Conservation (phyloP, 1,284 basidiomycete genomes). For the Sporisorium graminicola region DNA sequence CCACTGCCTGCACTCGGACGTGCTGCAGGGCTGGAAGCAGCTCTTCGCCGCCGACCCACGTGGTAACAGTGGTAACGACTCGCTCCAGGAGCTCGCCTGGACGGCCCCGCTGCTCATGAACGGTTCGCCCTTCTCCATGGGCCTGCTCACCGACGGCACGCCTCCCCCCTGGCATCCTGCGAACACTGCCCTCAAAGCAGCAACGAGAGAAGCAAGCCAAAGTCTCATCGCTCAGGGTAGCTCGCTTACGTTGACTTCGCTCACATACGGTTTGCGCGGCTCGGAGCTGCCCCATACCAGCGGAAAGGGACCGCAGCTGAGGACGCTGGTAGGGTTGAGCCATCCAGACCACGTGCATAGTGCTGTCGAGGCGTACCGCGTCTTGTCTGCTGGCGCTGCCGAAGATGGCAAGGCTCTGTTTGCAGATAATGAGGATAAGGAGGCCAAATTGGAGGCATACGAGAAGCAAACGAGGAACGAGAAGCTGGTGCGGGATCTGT, state of each 20-base stretch:
- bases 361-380: conserved; percentile 58
- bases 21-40: conserved; percentile 53
- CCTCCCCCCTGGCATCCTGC: conserved; percentile 90
- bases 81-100: conserved; percentile 42
- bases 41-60: conserved; percentile 51
- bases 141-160: conserved; percentile 78
- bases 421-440: background rate
- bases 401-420: conserved; percentile 18
- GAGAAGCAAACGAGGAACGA: conserved; percentile 31
- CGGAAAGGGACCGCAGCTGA: conserved; percentile 33
- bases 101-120: conserved; percentile 76
- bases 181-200: conserved; percentile 73
- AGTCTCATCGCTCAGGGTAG: conserved; percentile 32
- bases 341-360: conserved; percentile 66
- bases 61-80: background rate
- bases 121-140: conserved; percentile 93
- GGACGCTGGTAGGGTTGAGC: conserved; percentile 65
- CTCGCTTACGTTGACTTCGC: conserved; percentile 57
- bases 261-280: conserved; percentile 60
- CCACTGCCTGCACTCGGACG: conserved; percentile 64
- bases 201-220: conserved; percentile 58
- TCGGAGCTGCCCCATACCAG: conserved; percentile 28
- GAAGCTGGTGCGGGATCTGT: conserved; percentile 26
- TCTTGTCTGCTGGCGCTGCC: conserved; percentile 36
- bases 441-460: conserved; percentile 22